These are phyloP conservation scores for Stevia rebaudiana DNA, from an alignment of 140 eudicot genomes.

Conservation along the genomic window DNA sequence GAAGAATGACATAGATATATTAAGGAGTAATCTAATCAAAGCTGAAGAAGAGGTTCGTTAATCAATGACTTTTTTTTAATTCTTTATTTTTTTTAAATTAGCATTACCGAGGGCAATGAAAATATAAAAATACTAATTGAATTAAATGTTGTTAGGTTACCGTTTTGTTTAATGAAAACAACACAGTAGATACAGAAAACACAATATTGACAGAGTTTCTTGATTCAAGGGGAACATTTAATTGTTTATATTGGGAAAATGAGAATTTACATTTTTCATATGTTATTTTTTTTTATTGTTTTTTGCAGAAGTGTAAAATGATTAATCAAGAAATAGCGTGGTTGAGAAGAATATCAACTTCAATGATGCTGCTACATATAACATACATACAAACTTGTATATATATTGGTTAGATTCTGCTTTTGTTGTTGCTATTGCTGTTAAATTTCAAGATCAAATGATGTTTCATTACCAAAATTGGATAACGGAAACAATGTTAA, in stretches of 20 bases:
- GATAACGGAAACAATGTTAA: no score
- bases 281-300: neutral
- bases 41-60: constrained; percentile 79
- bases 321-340: constrained; percentile 12
- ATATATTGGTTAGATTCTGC: neutral
- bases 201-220: constrained; percentile 36
- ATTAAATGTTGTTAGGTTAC: constrained; percentile 39
- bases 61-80: neutral
- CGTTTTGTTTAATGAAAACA: constrained; percentile 45
- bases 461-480: constrained; percentile 1
- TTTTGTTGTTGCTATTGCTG: neutral
- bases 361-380: constrained; percentile 14
- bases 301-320: constrained; percentile 7
- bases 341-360: constrained; percentile 22
- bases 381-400: constrained; percentile 13
- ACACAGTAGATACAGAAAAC: constrained; percentile 47
- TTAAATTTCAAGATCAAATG: constrained; percentile 6
- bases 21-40: constrained; percentile 52
- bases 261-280: neutral
- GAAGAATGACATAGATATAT: constrained; percentile 55
- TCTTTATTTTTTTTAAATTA: neutral
- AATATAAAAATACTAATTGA: neutral
- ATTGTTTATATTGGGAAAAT: neutral
- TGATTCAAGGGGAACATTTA: constrained; percentile 51
- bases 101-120: neutral